Evolutionary conservation across 257 asterid species (phyloP).

Genomic region (Capsicum baccatum): DNA sequence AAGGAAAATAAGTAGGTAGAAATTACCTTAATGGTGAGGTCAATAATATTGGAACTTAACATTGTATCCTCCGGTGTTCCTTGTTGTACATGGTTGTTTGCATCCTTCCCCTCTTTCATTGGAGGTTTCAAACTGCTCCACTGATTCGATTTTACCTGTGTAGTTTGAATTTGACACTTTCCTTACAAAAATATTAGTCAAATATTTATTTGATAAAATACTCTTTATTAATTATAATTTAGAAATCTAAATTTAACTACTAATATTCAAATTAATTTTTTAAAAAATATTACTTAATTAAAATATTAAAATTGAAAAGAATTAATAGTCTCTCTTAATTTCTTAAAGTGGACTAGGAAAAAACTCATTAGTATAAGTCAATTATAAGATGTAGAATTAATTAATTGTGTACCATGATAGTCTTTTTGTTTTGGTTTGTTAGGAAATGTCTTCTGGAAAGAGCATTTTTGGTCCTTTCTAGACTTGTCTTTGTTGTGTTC

Average conservation of each 20-base stretch:
- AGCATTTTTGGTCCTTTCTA: not conserved
- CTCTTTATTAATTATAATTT: not conserved
- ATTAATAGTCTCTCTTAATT: not conserved
- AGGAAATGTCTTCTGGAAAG: not conserved
- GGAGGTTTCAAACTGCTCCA: not conserved
- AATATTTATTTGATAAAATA: not conserved
- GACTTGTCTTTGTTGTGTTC: not conserved
- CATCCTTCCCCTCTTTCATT: not conserved
- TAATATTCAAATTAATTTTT: not conserved
- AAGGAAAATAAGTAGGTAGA: too few relatives aligned
- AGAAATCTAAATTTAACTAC: not conserved
- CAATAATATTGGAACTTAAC: too few relatives aligned
- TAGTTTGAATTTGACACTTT: too few relatives aligned
- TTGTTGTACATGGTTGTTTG: not conserved
- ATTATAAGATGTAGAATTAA: not conserved
- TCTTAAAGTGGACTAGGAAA: not conserved
- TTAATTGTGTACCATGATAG: not conserved
- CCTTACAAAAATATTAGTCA: not conserved
- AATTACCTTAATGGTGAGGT: too few relatives aligned
- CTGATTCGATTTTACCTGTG: not conserved
- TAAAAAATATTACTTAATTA: not conserved
- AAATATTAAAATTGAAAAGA: not conserved
- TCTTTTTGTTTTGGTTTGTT: not conserved
- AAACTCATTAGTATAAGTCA: not conserved
- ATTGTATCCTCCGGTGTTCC: too few relatives aligned